Percentiles rank a stretch among this genome's conserved stretches.
Conservation (phyloP, 2,329 filamentous ascomycete species). For the Annulohypoxylon truncatum region DNA sequence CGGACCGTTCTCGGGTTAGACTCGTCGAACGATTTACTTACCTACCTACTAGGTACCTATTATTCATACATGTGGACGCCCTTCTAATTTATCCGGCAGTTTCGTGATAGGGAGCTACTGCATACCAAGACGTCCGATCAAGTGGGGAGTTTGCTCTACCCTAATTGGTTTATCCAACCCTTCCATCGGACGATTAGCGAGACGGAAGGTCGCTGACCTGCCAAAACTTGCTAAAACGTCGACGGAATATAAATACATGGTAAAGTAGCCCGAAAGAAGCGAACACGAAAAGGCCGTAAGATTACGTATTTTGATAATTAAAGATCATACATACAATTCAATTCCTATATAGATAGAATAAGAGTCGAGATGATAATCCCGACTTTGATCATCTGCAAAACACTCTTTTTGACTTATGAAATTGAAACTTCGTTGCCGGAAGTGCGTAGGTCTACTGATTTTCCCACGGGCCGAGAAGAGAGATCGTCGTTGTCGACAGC, state of each 20-base stretch:
- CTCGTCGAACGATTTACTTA: not conserved
- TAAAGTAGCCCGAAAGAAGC: not conserved
- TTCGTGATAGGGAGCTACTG: not conserved
- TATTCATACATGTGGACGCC: not conserved
- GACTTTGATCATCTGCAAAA: conserved; percentile 5
- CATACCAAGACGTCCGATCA: not conserved
- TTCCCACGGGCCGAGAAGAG: conserved; percentile 2
- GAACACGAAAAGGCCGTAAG: not conserved
- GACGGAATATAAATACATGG: not conserved
- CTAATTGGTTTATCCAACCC: not conserved
- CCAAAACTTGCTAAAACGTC: not conserved
- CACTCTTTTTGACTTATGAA: conserved; percentile 14
- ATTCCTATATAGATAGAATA: conserved; percentile 6
- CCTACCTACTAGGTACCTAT: not conserved
- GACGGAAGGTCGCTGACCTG: not conserved
- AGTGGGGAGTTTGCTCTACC: not conserved
- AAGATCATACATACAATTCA: conserved; percentile 10
- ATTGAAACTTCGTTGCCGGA: conserved; percentile 19
- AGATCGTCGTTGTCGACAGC: conserved; percentile 14
- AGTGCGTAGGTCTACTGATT: conserved; percentile 25
- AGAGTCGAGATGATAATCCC: not conserved
- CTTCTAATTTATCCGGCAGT: conserved; percentile 1
- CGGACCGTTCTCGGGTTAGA: not conserved
- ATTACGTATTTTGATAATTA: not conserved
- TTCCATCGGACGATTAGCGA: not conserved